Evolutionary conservation across 805 yeast species (phyloP).

Genomic region (Candida argentea): DNA sequence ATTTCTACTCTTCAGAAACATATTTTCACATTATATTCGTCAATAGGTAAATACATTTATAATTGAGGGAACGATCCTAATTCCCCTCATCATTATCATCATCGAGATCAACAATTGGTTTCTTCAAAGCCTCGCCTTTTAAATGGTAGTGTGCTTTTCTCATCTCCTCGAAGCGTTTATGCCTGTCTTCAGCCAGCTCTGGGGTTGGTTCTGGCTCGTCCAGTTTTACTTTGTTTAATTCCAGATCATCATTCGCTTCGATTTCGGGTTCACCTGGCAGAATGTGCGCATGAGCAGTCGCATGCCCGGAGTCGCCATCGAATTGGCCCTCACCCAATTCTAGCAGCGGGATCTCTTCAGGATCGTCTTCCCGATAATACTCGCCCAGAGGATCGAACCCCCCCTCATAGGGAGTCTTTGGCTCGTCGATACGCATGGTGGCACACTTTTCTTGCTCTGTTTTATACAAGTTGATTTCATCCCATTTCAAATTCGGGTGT

Average conservation of each 20-base stretch:
- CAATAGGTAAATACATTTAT: no score
- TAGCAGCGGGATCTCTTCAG: conserved; percentile 37
- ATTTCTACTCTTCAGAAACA: conserved; percentile 1
- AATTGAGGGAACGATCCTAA: no score
- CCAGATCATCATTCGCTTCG: conserved; percentile 16
- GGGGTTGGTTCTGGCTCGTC: conserved; percentile 29
- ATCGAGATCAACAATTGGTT: conserved; percentile 8
- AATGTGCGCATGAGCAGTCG: no score
- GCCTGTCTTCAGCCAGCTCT: conserved; percentile 48
- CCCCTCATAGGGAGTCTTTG: conserved; percentile 91
- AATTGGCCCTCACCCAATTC: conserved; percentile 48
- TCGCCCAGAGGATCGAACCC: conserved; percentile 79
- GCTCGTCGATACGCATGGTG: conserved; percentile 84
- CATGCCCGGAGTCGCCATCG: conserved; percentile 16
- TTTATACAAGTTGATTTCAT: conserved; percentile 62
- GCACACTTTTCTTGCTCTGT: conserved; percentile 66
- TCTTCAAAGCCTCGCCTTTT: conserved; percentile 38
- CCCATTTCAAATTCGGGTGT: conserved; percentile 59
- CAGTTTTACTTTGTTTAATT: conserved; percentile 25
- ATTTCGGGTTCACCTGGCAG: conserved; percentile 8
- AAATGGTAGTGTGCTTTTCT: conserved; percentile 72
- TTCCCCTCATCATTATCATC: no score
- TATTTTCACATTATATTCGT: no score
- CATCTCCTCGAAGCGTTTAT: conserved; percentile 61
- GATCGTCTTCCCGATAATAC: conserved; percentile 47